Percentiles rank a stretch among this genome's conserved stretches.
phyloP scores from a whole-genome alignment of 148 eudicot genomes.

The Chenopodium berlandieri region DNA sequence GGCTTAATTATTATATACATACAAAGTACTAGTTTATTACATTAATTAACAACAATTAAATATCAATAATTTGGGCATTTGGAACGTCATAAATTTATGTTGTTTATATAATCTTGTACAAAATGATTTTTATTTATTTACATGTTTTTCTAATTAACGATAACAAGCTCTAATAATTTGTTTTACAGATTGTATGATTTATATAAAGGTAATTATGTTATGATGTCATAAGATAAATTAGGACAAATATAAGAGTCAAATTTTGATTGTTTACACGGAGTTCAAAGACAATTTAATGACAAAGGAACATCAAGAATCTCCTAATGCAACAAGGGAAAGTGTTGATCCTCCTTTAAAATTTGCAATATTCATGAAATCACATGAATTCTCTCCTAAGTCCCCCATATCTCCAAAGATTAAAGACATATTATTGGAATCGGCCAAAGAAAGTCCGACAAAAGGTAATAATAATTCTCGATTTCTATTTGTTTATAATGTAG shows the following conservation, averaged over 20 bases:
- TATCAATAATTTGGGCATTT: background rate
- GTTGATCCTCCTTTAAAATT: background rate
- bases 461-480: background rate
- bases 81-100: too few species aligned
- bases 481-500: background rate
- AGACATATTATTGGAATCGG: background rate
- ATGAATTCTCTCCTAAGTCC: background rate
- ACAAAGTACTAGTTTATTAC: too few species aligned
- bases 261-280: conserved; percentile 7
- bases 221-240: too few species aligned
- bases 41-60: too few species aligned
- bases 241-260: too few species aligned
- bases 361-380: background rate
- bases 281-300: background rate
- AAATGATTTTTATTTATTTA: too few species aligned
- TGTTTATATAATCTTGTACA: background rate
- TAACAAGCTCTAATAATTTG: background rate
- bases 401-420: background rate
- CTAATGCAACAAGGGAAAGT: background rate
- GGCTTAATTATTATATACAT: too few species aligned
- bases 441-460: background rate
- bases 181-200: background rate
- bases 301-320: background rate
- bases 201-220: too few species aligned
- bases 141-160: background rate